A percentile compares a stretch with the other conserved stretches of the same genome.
Conservation (phyloP, 805 yeast genomes). For the Yamadazyma sp. region DNA sequence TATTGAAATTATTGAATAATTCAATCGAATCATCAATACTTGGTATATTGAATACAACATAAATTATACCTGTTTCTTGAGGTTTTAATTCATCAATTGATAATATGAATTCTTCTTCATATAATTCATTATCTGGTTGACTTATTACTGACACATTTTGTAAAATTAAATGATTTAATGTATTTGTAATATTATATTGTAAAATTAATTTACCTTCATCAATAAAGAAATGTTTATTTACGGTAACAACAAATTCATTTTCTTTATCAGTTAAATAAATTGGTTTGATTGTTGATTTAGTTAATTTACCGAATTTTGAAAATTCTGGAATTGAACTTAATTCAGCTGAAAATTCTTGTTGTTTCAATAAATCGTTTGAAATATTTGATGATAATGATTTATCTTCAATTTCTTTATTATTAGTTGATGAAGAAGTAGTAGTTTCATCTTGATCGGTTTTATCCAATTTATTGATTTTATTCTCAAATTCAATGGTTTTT, state of each 20-base stretch:
- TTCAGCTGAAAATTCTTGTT: slow-evolving; percentile 69
- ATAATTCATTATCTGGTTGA: slow-evolving; percentile 56
- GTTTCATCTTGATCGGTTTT: slow-evolving; percentile 18
- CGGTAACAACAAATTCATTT: slow-evolving; percentile 87
- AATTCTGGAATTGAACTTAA: slow-evolving; percentile 72
- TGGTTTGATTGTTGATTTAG: slow-evolving; percentile 61
- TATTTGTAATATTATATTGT: slow-evolving; percentile 83
- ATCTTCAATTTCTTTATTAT: slow-evolving; percentile 8
- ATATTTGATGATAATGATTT: slow-evolving; percentile 13
- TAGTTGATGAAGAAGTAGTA: slow-evolving; percentile 1
- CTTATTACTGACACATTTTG: slow-evolving; percentile 73
- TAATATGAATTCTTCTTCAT: slow-evolving; percentile 67
- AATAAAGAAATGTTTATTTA: slow-evolving; percentile 75
- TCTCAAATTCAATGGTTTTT: slow-evolving; percentile 59
- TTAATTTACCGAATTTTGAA: slow-evolving; percentile 65
- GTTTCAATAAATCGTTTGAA: slow-evolving; percentile 36
- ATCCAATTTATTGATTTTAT: slow-evolving; percentile 43
- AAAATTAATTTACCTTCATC: slow-evolving; percentile 59
- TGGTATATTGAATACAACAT: slow-evolving; percentile 70
- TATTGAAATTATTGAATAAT: slow-evolving; percentile 49
- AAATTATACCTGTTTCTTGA: slow-evolving; percentile 66
- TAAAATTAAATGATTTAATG: slow-evolving; percentile 72
- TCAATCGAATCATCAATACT: slow-evolving; percentile 34
- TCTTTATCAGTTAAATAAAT: slow-evolving; percentile 83
- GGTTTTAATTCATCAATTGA: slow-evolving; percentile 75